Conservation (phyloP, 345 rosid genomes). For the Lepidium didymum region DNA sequence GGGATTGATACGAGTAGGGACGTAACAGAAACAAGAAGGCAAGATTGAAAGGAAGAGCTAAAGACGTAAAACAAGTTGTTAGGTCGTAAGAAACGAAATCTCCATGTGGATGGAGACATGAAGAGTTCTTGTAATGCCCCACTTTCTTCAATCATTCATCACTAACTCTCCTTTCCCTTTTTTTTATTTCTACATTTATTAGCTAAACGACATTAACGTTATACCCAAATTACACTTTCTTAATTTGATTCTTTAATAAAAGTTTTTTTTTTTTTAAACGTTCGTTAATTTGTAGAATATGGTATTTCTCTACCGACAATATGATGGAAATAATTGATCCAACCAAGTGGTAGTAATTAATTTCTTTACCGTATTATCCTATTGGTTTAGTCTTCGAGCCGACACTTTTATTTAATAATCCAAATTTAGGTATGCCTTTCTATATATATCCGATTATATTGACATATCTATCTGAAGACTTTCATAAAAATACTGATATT, state of each 20-base stretch:
- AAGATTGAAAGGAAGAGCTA: neutral
- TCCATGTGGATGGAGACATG: constrained; percentile 20
- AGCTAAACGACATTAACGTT: neutral
- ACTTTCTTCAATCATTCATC: constrained; percentile 25
- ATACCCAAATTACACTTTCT: constrained; percentile 10
- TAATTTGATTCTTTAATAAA: neutral
- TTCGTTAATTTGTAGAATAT: neutral
- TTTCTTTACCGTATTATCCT: neutral
- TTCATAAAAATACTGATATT: neutral
- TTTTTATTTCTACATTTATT: neutral
- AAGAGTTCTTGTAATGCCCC: constrained; percentile 16
- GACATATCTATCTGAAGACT: neutral
- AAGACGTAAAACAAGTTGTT: neutral
- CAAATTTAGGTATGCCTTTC: too few relatives aligned
- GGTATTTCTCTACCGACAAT: constrained; percentile 1
- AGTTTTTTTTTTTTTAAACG: too few relatives aligned
- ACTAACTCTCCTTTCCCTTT: neutral
- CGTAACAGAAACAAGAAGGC: neutral
- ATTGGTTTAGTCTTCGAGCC: neutral
- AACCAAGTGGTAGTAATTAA: neutral
- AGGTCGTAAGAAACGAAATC: constrained; percentile 1
- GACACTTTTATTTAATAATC: neutral
- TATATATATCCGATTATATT: neutral
- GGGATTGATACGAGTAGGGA: neutral
- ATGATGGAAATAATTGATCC: neutral